Base-by-base conservation (phyloP, 495 filamentous ascomycete genomes). In the Chaetomium fimeti region DNA sequence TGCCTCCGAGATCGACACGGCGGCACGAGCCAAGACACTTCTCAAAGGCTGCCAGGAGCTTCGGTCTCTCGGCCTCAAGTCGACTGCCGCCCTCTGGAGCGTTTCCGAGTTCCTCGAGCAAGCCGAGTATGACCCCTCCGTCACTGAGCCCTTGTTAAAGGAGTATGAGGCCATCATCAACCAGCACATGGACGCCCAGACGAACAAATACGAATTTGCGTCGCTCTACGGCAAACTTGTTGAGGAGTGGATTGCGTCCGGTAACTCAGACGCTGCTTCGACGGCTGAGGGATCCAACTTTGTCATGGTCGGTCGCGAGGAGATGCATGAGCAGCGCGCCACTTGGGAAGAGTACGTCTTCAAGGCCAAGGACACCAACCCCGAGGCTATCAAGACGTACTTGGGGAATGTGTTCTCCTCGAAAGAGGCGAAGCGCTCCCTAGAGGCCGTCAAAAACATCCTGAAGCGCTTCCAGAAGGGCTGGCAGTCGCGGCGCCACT, bases 201-300 rank as follows among this genome's bases (percentile, higher is more conserved):
- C 81, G 45, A 73, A 81, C 58, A 84, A 82, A 64, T 81, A 85
- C 60, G 75, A 84, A 29, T 85, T 87, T 62, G 85, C 84, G 5
- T 73, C 78, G n/a, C 78, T 90, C 29, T 89, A 88, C 69, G 85
- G 82, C 53, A 72, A 76, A 27, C 69, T 91, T 60, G 81, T 89
- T 13, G 84, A 78, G 0, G 85, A 90, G 66, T 89, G 87, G 86
- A 72, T 88, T 51, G 66, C 69, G 28, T 38, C 59, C 2, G 53
- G 74, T 49, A 69, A 57, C 48, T 24, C 66, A 6, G 57, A 66
- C 8, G 61, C 54, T 24, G 60, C 51, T 2, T 29, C 60, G 0
- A 2, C 40, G 1, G 11, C 42, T 56, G 42, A 56, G 36, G 9
- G 80, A 18, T 52, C 42, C 9, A 49, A 27, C 27, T 64, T 63